Conservation (phyloP, 257 asterid genomes). For the Nicotiana sylvestris region DNA sequence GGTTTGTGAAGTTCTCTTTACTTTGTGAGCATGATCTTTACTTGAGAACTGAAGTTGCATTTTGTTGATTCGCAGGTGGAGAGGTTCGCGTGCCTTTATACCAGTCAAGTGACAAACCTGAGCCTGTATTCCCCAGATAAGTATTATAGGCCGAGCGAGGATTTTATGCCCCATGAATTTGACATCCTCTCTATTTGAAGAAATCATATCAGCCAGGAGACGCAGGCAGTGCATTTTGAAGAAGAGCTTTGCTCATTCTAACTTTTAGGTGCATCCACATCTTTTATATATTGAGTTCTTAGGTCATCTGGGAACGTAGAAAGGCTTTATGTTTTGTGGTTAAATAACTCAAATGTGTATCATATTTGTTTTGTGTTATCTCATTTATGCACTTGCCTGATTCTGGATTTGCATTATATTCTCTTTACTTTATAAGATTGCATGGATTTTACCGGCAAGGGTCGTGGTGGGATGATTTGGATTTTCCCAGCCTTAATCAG, state of each 20-base stretch:
- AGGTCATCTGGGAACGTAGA: background rate
- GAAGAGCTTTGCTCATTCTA: conserved; percentile 11
- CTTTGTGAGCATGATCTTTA: background rate
- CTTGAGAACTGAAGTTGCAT: background rate
- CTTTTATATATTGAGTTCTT: background rate
- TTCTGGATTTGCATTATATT: background rate
- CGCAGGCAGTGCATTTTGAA: conserved; percentile 5
- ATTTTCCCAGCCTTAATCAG: background rate
- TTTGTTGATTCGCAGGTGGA: conserved; percentile 54
- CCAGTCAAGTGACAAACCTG: conserved; percentile 82
- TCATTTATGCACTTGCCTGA: background rate
- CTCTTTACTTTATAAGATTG: too few relatives aligned
- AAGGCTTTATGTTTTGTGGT: background rate
- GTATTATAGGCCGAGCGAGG: conserved; percentile 90
- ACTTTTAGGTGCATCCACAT: background rate
- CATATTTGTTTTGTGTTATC: background rate
- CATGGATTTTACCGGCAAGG: background rate
- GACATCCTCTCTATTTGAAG: conserved; percentile 49
- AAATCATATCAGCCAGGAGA: background rate
- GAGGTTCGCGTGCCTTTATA: conserved; percentile 93
- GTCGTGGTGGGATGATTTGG: background rate
- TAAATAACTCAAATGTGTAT: background rate
- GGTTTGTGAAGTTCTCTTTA: background rate
- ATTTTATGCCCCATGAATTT: conserved; percentile 94
- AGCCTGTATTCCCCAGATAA: conserved; percentile 87